Base-by-base conservation (phyloP, 2,329 filamentous ascomycete genomes). In the Colletotrichum cuscutae region DNA sequence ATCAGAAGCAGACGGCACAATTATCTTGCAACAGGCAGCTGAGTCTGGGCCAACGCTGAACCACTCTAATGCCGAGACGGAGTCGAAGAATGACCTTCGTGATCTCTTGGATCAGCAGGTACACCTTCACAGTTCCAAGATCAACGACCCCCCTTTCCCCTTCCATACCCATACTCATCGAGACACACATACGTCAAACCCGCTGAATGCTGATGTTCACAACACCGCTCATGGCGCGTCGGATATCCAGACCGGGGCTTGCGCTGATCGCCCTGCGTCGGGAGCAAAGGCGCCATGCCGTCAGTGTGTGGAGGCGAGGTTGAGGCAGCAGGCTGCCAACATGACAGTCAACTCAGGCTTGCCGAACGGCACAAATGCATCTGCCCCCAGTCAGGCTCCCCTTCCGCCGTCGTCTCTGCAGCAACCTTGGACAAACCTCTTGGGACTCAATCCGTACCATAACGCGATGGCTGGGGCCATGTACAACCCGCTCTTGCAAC, bases 241-340 rank as follows among this genome's bases (percentile, higher is more conserved):
- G 3, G 54, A 65, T 28, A 9, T 37, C 2, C 70, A 70, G 32
- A 7, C 28, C 11, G 60, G 62, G 19, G 24, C 56, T 7, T 73
- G 67, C n/a, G 32, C 59, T 19, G 26, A 28, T 26, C 66, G 66
- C 22, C 66, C 67, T 46, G 53, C 54, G 22, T 30, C 56, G 4
- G 61, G 66, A 52, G 56, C 54, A 11, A 74, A 75, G 19, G 66
- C 35, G 3, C 71, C 73, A 15, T 75, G 73, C 61, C 63, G 66
- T 19, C 62, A 75, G 28, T 75, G 73, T 52, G 15, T 75, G 35
- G 66, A 75, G 53, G 73, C 67, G 9, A 68, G 68, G 35, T 32
- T 75, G 22, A 59, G 73, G 35, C 66, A 68, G 28, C 71, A 74
- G 52, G 73, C 72, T 24, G 72, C 71, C 6, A 58, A 24, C 28